Evolutionary conservation across 176 grass and related monocot genomes (phyloP).

Genomic region (Carex pumila): DNA sequence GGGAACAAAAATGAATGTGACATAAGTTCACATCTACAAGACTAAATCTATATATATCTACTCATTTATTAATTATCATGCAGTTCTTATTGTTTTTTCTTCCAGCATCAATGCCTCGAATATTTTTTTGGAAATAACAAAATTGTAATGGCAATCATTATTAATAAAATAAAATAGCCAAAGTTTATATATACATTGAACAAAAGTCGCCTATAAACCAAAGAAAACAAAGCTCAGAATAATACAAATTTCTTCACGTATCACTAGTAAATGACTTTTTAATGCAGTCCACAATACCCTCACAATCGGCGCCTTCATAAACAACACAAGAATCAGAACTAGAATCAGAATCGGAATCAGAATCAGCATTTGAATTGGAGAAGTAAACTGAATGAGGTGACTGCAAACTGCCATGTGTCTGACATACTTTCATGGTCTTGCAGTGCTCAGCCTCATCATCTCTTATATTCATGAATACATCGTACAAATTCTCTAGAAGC

Average conservation of each 20-base stretch:
- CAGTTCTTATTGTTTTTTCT: neutral
- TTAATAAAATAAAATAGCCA: neutral
- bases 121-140: neutral
- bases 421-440: constrained; percentile 94
- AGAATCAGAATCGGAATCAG: neutral
- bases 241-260: neutral
- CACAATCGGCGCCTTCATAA: constrained; percentile 30
- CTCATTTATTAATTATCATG: neutral
- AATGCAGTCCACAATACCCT: constrained; percentile 36
- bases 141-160: neutral
- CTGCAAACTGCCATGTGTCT: constrained; percentile 57
- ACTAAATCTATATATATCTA: neutral
- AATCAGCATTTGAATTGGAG: neutral
- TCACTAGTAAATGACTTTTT: constrained; percentile 31
- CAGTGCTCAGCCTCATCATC: constrained; percentile 82
- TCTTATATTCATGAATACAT: constrained; percentile 82
- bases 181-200: neutral
- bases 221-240: too few relatives aligned
- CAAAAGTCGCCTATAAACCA: neutral
- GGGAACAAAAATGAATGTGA: neutral
- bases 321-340: constrained; percentile 1
- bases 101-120: neutral
- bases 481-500: constrained; percentile 66
- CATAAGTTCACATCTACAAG: neutral
- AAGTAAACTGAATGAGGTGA: constrained; percentile 55